Base-by-base conservation (phyloP, 2,329 filamentous ascomycete genomes). In the Xylariales sp. region DNA sequence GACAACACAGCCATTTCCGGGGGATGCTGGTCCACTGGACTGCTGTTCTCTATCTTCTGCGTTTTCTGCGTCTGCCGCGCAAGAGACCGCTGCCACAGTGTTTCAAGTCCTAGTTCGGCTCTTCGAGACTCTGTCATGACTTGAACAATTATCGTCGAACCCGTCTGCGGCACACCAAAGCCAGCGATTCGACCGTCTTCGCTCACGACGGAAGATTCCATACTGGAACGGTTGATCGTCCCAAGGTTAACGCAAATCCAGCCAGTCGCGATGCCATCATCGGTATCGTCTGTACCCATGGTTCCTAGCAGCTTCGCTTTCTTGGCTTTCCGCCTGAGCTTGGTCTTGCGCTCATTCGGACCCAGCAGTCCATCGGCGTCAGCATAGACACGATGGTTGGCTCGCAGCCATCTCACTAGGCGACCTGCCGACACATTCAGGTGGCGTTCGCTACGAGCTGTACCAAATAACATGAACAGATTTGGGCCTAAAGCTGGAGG, bases 211-310 rank as follows among this genome's bases (percentile, higher is more conserved):
- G 64, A 59, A 11, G 64, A 57, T 46, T 78, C 71, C 7, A 59
- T 56, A 12, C 59, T 54, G n/a, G 73, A 69, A 16, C 76, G 74
- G 31, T 84, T 78, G 1, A 88, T 73, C 12, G 77, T 78, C 4
- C 87, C 88, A 8, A 93, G 76, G 58, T 95, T 94, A 46, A 97
- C 86, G 63, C 93, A 98, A 15, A 98, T 85, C 93, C 93, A 98
- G 8, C 89, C 90, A 1, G 91, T 96, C 10, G 85, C 83, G 39
- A 95, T 86, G 3, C 90, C 91, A 56, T 96, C 88, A 52, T 95
- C 90, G 2, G 75, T 68, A 35, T 75, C 76, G 11, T 74, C 73
- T 9, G 78, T 78, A 5, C 78, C 70, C 34, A 76, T 78, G 45
- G 78, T 85, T 11, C 86, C 88, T 51, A 95, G 69, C 46, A 96